Evolutionary conservation across 371 early-diverging fungal genomes (phyloP).

Genomic region (Rhizopus microsporus): DNA sequence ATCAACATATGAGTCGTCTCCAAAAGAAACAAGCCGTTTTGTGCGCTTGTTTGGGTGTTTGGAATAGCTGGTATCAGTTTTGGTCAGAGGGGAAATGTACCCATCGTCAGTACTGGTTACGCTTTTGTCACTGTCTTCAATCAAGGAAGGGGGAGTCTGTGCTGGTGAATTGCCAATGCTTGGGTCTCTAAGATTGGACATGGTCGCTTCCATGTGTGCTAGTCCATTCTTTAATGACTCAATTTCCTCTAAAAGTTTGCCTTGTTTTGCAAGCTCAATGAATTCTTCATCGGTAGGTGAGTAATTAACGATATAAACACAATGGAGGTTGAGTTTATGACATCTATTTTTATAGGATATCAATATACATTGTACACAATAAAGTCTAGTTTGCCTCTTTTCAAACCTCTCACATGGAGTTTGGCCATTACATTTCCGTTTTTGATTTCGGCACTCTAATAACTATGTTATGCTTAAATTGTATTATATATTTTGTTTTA

Average conservation of each 20-base stretch:
- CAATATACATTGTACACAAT: no score
- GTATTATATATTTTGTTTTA: background rate
- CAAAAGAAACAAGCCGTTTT: conserved; percentile 5
- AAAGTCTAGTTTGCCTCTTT: background rate
- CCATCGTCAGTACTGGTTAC: conserved; percentile 11
- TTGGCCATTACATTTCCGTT: conserved; percentile 34
- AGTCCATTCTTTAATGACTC: conserved; percentile 22
- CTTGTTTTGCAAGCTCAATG: conserved; percentile 21
- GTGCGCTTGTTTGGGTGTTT: conserved; percentile 2
- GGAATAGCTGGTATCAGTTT: background rate
- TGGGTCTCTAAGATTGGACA: conserved; percentile 1
- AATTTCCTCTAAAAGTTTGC: conserved; percentile 18
- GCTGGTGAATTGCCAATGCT: background rate
- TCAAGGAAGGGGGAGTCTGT: conserved; percentile 6
- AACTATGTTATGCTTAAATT: background rate
- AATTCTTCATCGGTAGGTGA: conserved; percentile 38
- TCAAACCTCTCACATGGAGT: conserved; percentile 39
- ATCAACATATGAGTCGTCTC: background rate
- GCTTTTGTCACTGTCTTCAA: conserved; percentile 11
- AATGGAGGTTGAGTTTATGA: conserved; percentile 25
- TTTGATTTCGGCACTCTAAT: conserved; percentile 46
- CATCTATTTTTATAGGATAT: conserved; percentile 20
- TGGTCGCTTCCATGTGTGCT: conserved; percentile 19
- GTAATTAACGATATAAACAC: conserved; percentile 26
- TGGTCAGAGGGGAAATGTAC: background rate